phyloP scores from a whole-genome alignment of 805 yeast species.

The Saturnispora ahearnii region DNA sequence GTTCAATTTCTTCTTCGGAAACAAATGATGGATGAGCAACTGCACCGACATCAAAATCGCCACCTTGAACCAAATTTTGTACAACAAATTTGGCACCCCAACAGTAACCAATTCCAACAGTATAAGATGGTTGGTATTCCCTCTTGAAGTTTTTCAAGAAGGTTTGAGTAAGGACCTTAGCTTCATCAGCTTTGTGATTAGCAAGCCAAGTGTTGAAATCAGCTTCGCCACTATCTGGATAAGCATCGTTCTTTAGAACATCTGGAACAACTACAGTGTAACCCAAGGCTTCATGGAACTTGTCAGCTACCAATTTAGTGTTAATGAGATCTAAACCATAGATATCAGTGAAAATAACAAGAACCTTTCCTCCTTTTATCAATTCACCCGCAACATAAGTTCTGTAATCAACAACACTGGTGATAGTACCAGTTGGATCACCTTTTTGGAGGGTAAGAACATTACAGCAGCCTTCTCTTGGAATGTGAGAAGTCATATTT shows the following conservation, averaged over 20 bases:
- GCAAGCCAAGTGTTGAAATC: slow-evolving; percentile 37
- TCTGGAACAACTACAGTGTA: slow-evolving; percentile 73
- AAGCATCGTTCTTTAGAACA: slow-evolving; percentile 48
- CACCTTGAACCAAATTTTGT: slow-evolving; percentile 37
- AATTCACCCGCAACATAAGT: slow-evolving; percentile 42
- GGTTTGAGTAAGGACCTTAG: slow-evolving; percentile 38
- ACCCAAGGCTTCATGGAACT: slow-evolving; percentile 46
- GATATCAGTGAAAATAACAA: slow-evolving; percentile 64
- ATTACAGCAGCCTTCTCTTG: slow-evolving; percentile 12
- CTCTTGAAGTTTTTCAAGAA: slow-evolving; percentile 38
- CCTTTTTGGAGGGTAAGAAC: slow-evolving; percentile 27
- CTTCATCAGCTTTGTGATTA: slow-evolving; percentile 30
- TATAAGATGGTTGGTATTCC: slow-evolving; percentile 35
- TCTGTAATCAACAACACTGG: slow-evolving; percentile 34
- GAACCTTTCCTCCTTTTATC: slow-evolving; percentile 31
- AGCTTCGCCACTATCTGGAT: slow-evolving; percentile 21
- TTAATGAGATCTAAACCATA: slow-evolving; percentile 56
- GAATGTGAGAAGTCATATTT: slow-evolving; percentile 15
- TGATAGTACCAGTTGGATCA: slow-evolving; percentile 35
- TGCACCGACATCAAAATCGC: slow-evolving; percentile 47
- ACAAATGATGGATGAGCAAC: slow-evolving; percentile 81
- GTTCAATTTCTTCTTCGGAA: slow-evolving; percentile 52
- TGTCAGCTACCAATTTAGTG: slow-evolving; percentile 53
- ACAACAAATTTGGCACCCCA: slow-evolving; percentile 71
- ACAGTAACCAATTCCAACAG: slow-evolving; percentile 70